Percentiles rank a stretch among this genome's conserved stretches.
These are phyloP conservation scores for Backusella westeae DNA, from an alignment of 192 early-diverging fungal genomes.

Conservation along the genomic window DNA sequence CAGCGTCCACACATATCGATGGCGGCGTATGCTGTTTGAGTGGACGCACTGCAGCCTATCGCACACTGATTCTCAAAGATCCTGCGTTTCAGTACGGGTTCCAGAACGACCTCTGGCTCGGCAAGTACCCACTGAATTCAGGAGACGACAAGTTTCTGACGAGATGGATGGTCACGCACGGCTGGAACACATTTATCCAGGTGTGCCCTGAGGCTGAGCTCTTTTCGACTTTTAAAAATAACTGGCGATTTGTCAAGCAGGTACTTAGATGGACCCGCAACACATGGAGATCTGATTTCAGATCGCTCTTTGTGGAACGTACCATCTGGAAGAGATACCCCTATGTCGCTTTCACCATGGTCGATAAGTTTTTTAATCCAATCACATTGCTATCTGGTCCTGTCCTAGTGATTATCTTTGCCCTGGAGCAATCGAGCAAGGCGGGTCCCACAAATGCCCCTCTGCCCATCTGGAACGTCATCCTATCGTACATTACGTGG, in stretches of 20 bases:
- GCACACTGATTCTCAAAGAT: slow-evolving; percentile 58
- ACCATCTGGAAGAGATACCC: slow-evolving; percentile 55
- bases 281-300: slow-evolving; percentile 58
- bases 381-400: slow-evolving; percentile 56
- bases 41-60: slow-evolving; percentile 59
- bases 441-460: slow-evolving; percentile 19
- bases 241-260: slow-evolving; percentile 62
- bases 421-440: slow-evolving; percentile 2
- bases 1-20: slow-evolving; percentile 60
- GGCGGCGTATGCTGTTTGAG: slow-evolving; percentile 63
- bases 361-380: slow-evolving; percentile 62
- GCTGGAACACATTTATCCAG: slow-evolving; percentile 58
- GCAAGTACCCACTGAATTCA: slow-evolving; percentile 57
- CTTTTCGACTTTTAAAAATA: slow-evolving; percentile 60
- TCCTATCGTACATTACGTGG: slow-evolving; percentile 51
- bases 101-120: slow-evolving; percentile 56
- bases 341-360: slow-evolving; percentile 60
- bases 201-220: slow-evolving; percentile 57
- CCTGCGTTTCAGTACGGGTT: slow-evolving; percentile 58
- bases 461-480: slow-evolving; percentile 51
- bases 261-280: slow-evolving; percentile 62
- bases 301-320: slow-evolving; percentile 51
- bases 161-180: slow-evolving; percentile 60
- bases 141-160: slow-evolving; percentile 66
- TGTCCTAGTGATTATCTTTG: slow-evolving; percentile 45